Evolutionary conservation across 1,284 basidiomycete genomes (phyloP).

Genomic region (Trichosporon faecale): DNA sequence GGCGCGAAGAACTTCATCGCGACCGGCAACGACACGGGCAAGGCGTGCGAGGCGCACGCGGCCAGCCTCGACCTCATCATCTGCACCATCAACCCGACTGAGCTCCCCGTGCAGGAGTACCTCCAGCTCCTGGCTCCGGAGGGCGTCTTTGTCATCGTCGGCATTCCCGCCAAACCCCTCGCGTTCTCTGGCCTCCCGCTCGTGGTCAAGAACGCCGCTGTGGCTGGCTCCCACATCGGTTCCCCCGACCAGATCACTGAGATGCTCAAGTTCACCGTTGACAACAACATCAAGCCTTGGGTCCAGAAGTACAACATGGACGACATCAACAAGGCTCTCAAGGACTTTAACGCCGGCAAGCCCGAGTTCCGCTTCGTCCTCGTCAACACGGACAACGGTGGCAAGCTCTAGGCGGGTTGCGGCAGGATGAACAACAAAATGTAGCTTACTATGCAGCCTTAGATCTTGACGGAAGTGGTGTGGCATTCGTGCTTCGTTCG

Average conservation of each 20-base stretch:
- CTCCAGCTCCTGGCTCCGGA: slow-evolving; percentile 47
- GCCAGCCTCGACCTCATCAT: slow-evolving; percentile 52
- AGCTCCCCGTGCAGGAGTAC: slow-evolving; percentile 40
- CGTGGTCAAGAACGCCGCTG: slow-evolving; percentile 26
- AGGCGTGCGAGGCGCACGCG: slow-evolving; percentile 34
- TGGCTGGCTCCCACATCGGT: slow-evolving; percentile 42
- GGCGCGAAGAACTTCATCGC: slow-evolving; percentile 52
- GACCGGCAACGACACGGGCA: slow-evolving; percentile 32
- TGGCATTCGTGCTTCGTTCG: not conserved
- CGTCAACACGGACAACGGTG: slow-evolving; percentile 38
- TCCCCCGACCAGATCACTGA: slow-evolving; percentile 48
- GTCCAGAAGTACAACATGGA: slow-evolving; percentile 43
- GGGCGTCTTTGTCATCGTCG: slow-evolving; percentile 49
- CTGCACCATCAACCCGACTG: slow-evolving; percentile 41
- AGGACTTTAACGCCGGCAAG: slow-evolving; percentile 50
- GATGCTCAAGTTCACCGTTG: slow-evolving; percentile 46
- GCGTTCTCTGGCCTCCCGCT: slow-evolving; percentile 35
- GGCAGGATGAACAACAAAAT: not conserved
- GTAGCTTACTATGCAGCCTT: not conserved
- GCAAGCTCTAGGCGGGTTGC: slow-evolving; percentile 20
- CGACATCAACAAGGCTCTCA: slow-evolving; percentile 52
- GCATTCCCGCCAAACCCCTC: slow-evolving; percentile 36
- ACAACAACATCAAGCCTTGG: slow-evolving; percentile 36
- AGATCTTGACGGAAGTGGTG: not conserved
- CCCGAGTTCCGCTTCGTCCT: slow-evolving; percentile 54